These are phyloP conservation scores for Pleurozium schreberi DNA, from an alignment of 225 moss, liverwort and hornwort genomes.

Conservation along the genomic window DNA sequence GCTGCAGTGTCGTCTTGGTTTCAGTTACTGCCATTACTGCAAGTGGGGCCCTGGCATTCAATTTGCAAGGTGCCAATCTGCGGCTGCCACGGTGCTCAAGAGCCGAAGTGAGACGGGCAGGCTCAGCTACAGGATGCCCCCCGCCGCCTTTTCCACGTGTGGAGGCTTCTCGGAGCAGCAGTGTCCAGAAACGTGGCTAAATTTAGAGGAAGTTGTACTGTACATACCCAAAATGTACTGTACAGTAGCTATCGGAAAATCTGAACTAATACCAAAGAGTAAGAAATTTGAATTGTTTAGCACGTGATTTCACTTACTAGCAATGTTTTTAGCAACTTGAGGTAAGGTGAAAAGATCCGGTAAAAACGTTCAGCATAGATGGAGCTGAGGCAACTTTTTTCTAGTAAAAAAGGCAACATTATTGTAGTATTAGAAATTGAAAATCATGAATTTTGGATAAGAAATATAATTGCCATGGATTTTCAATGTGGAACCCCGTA, in stretches of 20 bases:
- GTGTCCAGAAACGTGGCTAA: neutral
- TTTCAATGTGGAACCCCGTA: neutral
- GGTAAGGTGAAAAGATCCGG: neutral
- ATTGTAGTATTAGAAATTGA: neutral
- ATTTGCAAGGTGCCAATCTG: neutral
- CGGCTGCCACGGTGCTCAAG: neutral
- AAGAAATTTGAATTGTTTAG: neutral
- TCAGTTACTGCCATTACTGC: neutral
- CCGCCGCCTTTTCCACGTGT: conserved; percentile 20
- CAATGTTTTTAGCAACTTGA: neutral
- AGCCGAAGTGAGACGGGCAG: neutral
- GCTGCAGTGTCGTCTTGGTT: neutral
- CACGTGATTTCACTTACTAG: too few species aligned
- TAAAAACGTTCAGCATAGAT: neutral
- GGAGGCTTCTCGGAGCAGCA: neutral
- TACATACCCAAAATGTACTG: too few species aligned
- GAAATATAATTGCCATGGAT: too few species aligned
- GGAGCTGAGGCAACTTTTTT: too few species aligned
- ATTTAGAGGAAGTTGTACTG: neutral
- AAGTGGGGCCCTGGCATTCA: neutral
- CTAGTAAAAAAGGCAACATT: neutral
- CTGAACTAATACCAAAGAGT: neutral
- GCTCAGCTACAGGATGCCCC: too few species aligned
- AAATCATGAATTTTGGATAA: neutral
- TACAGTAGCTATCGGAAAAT: neutral